Conservation (phyloP, 140 eudicot species). For the Bidens hawaiensis region DNA sequence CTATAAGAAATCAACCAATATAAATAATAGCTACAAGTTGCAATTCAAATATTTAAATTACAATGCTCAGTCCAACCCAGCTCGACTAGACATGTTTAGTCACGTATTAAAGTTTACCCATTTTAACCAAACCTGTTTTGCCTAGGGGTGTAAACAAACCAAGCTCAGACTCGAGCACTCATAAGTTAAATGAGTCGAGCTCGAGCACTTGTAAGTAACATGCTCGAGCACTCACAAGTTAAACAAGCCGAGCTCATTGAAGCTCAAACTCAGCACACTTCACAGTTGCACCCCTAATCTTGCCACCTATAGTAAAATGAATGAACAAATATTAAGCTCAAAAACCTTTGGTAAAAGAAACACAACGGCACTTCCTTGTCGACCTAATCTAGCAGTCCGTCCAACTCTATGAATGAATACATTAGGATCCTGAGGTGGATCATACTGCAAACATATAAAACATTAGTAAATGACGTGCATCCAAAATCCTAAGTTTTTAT, state of each 20-base stretch:
- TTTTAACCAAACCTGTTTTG: background rate
- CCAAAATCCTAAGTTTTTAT: background rate
- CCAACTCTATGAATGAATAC: slow-evolving; percentile 93
- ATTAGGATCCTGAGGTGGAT: slow-evolving; percentile 92
- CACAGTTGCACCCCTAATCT: background rate
- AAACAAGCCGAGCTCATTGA: no score
- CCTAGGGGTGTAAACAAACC: no score
- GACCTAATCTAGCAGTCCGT: slow-evolving; percentile 91
- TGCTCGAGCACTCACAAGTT: no score
- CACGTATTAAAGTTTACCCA: background rate
- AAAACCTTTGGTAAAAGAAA: slow-evolving; percentile 86
- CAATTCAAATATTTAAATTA: background rate
- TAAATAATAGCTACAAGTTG: background rate
- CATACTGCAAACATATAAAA: slow-evolving; percentile 56
- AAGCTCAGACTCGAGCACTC: no score
- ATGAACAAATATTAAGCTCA: background rate
- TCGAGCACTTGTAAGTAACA: no score
- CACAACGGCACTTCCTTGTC: slow-evolving; percentile 80
- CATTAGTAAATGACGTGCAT: background rate
- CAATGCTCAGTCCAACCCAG: background rate
- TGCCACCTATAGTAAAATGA: background rate
- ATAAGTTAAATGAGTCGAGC: no score
- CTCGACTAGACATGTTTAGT: background rate
- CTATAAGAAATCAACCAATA: slow-evolving; percentile 26
- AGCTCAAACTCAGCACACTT: no score